Percentiles rank a stretch among this genome's conserved stretches.
Evolutionary conservation across 257 asterid species (phyloP).

Genomic region (Asclepias syriaca): DNA sequence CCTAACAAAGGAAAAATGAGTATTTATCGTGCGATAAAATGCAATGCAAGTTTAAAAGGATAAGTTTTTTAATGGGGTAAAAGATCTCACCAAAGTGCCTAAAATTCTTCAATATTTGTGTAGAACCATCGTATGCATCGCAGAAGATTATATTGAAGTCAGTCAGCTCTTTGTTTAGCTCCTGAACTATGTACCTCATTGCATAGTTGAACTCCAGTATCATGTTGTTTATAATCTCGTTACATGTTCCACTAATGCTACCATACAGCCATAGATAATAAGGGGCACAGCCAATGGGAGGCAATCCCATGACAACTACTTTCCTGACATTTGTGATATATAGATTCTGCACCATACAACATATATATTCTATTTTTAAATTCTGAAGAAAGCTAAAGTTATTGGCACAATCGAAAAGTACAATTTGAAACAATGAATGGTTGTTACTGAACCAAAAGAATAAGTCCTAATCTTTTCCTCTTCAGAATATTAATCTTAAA

Average conservation of each 20-base stretch:
- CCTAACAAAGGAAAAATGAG: constrained; percentile 33
- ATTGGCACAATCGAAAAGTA: neutral
- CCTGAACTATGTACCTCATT: constrained; percentile 66
- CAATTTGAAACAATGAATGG: neutral
- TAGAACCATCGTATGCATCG: constrained; percentile 81
- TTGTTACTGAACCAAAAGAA: neutral
- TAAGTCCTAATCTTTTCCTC: neutral
- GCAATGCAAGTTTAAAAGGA: neutral
- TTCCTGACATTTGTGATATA: constrained; percentile 71
- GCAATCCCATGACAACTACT: constrained; percentile 85
- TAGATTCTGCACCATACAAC: constrained; percentile 57
- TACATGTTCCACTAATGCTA: constrained; percentile 4
- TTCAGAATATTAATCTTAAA: neutral
- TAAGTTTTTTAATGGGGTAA: constrained; percentile 4
- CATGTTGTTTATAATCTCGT: constrained; percentile 6
- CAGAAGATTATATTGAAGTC: constrained; percentile 68
- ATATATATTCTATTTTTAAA: neutral
- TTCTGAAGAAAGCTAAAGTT: neutral
- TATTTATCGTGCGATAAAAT: constrained; percentile 1
- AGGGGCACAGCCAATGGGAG: constrained; percentile 45
- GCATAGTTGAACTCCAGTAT: constrained; percentile 31
- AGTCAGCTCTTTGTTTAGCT: constrained; percentile 55
- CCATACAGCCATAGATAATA: constrained; percentile 12
- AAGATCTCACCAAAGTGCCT: constrained; percentile 57
- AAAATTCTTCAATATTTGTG: constrained; percentile 74